Conservation (phyloP, 305 asterid species). For the Fraxinus angustifolia region DNA sequence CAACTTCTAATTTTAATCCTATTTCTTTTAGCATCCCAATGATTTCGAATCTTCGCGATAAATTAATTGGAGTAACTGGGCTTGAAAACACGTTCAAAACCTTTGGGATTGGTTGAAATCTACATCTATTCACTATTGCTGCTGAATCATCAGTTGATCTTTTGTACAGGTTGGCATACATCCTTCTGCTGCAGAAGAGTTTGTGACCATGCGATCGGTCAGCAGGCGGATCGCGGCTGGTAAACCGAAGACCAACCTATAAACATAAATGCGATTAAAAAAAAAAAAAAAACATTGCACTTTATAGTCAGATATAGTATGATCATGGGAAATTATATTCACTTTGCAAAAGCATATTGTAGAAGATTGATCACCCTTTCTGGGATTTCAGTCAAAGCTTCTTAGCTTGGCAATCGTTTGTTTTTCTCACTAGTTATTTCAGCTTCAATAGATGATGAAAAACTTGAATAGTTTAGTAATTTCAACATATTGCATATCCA, state of each 20-base stretch:
- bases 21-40: not conserved
- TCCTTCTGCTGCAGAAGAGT: slow-evolving; percentile 98
- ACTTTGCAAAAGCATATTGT: not conserved
- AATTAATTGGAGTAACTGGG: too few species aligned
- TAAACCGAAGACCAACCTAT: slow-evolving; percentile 70
- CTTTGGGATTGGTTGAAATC: not conserved
- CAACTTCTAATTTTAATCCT: not conserved
- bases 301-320: not conserved
- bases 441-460: not conserved
- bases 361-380: not conserved
- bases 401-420: not conserved
- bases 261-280: slow-evolving; percentile 7
- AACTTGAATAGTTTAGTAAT: not conserved
- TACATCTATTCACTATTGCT: not conserved
- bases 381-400: not conserved
- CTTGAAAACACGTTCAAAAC: too few species aligned
- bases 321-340: not conserved
- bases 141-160: not conserved
- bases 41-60: not conserved
- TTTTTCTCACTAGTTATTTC: not conserved
- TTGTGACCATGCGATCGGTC: slow-evolving; percentile 89
- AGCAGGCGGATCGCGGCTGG: slow-evolving; percentile 54
- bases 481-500: not conserved
- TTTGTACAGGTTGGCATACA: slow-evolving; percentile 77
- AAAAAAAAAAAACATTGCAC: not conserved